Conservation (phyloP, 176 grass and related monocot species). For the Oryza australiensis region DNA sequence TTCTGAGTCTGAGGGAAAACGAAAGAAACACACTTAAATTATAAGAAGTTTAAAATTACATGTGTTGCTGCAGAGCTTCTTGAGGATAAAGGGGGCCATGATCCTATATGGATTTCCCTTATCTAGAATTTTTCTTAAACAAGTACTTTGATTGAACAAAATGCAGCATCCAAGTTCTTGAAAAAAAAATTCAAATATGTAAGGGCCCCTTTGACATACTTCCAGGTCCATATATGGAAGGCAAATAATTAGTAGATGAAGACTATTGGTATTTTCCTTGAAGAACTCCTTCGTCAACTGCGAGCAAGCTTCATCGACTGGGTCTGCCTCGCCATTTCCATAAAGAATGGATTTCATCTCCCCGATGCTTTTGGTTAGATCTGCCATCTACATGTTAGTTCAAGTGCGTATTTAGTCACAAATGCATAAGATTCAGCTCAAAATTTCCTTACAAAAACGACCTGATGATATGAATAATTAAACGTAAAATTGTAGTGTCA, state of each 20-base stretch:
- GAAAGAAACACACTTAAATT: neutral
- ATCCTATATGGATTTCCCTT: neutral
- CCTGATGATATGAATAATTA: neutral
- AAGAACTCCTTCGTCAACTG: conserved; percentile 68
- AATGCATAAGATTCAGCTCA: neutral
- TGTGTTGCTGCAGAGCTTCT: neutral
- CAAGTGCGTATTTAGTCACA: neutral
- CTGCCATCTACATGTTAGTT: conserved; percentile 42
- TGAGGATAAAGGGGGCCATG: neutral
- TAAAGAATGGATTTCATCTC: conserved; percentile 68
- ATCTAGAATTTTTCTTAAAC: neutral
- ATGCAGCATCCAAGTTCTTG: neutral
- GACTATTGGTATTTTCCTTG: conserved; percentile 34
- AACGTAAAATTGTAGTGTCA: neutral
- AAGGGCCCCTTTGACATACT: conserved; percentile 28
- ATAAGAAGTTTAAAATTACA: neutral
- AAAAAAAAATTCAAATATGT: neutral
- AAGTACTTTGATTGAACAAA: neutral
- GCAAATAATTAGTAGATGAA: conserved; percentile 47
- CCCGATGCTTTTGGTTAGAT: conserved; percentile 47
- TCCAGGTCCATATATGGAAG: conserved; percentile 53
- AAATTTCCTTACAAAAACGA: neutral
- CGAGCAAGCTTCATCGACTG: conserved; percentile 44
- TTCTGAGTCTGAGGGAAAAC: conserved; percentile 51
- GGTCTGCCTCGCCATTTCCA: conserved; percentile 54